phyloP scores from a whole-genome alignment of 2,329 filamentous ascomycete species.

The Clonostachys solani region DNA sequence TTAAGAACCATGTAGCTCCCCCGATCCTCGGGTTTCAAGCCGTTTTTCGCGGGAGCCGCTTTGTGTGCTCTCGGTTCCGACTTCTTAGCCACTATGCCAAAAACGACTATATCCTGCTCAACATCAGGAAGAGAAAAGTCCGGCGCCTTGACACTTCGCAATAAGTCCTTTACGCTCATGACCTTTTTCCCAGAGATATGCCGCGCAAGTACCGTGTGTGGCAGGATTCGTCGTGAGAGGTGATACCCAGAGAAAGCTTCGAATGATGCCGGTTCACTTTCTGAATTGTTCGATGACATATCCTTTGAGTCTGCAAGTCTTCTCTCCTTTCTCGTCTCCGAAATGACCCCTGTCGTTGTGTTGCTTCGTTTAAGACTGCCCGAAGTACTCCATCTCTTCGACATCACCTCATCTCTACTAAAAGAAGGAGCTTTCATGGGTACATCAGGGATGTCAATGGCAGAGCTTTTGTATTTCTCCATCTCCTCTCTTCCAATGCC shows the following conservation, averaged over 20 bases:
- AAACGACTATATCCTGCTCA: constrained; percentile 84
- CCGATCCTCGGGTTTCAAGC: constrained; percentile 47
- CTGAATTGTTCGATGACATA: constrained; percentile 5
- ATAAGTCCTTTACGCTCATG: constrained; percentile 73
- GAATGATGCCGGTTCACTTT: constrained; percentile 48
- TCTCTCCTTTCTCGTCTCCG: constrained; percentile 4
- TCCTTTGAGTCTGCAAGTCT: constrained; percentile 1
- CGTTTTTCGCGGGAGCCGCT: constrained; percentile 32
- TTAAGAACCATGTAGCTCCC: constrained; percentile 93
- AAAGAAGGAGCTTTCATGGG: constrained; percentile 46
- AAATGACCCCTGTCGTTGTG: constrained; percentile 26
- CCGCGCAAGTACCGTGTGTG: constrained; percentile 74
- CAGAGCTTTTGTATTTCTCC: constrained; percentile 54
- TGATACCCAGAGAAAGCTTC: constrained; percentile 86
- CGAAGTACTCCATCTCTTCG: constrained; percentile 10
- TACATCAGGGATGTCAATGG: constrained; percentile 47
- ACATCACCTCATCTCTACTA: constrained; percentile 59
- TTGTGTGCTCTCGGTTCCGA: constrained; percentile 69
- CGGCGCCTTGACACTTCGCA: constrained; percentile 77
- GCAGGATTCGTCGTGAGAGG: constrained; percentile 76
- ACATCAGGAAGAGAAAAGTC: constrained; percentile 76
- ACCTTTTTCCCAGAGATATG: constrained; percentile 75
- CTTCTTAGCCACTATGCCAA: constrained; percentile 84
- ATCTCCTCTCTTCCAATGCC: constrained; percentile 53
- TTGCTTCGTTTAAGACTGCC: constrained; percentile 35